Conservation (phyloP, 345 rosid species). For the Abelmoschus esculentus region DNA sequence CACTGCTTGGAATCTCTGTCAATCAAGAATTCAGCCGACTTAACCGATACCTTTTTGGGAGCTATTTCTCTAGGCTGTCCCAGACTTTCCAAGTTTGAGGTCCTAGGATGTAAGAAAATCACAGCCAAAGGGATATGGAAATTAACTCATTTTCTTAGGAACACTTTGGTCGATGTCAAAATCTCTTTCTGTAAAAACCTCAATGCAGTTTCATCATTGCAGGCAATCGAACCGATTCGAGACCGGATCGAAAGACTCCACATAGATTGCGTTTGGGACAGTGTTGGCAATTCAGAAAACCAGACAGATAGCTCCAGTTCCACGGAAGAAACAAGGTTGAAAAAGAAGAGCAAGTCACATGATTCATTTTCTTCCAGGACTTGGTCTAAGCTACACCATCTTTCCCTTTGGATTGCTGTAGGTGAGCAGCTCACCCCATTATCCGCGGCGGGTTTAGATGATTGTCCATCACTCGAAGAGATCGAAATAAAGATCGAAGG, state of each 20-base stretch:
- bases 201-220: slow-evolving; percentile 16
- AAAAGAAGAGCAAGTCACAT: slow-evolving; percentile 22
- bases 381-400: slow-evolving; percentile 24
- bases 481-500: slow-evolving; percentile 30
- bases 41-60: slow-evolving; percentile 28
- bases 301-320: background rate
- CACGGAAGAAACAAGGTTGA: background rate
- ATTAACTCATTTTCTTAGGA: slow-evolving; percentile 22
- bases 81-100: slow-evolving; percentile 23
- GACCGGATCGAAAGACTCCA: slow-evolving; percentile 25
- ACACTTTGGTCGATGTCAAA: slow-evolving; percentile 28
- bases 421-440: slow-evolving; percentile 27
- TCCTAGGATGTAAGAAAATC: slow-evolving; percentile 33
- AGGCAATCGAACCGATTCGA: slow-evolving; percentile 28
- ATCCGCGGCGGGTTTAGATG: slow-evolving; percentile 15
- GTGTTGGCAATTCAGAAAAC: background rate
- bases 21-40: slow-evolving; percentile 27
- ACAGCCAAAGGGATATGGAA: slow-evolving; percentile 27
- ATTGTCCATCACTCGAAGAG: slow-evolving; percentile 35
- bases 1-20: slow-evolving; percentile 27
- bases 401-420: slow-evolving; percentile 30
- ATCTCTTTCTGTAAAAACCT: slow-evolving; percentile 29
- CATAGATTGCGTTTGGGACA: slow-evolving; percentile 31
- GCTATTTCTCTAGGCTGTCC: slow-evolving; percentile 34
- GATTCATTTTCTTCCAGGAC: slow-evolving; percentile 7